Evolutionary conservation across 306 rosid species (phyloP).

Genomic region (Purshia tridentata): DNA sequence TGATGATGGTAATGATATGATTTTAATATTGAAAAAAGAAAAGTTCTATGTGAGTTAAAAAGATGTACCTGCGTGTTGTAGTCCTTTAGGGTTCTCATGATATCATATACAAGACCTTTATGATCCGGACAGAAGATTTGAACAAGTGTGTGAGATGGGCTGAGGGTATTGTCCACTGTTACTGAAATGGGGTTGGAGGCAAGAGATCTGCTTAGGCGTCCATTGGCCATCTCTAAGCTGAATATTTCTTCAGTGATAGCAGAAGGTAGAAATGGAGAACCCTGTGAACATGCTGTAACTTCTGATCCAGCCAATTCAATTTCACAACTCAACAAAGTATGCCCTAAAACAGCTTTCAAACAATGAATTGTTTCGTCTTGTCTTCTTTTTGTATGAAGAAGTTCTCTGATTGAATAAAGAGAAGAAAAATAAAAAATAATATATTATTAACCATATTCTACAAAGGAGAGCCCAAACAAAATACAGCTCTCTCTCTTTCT

Average conservation of each 20-base stretch:
- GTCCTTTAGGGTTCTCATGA: conserved; percentile 65
- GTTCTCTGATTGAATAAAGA: conserved; percentile 34
- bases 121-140: conserved; percentile 53
- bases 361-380: conserved; percentile 41
- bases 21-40: not conserved
- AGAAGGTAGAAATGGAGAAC: conserved; percentile 46
- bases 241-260: conserved; percentile 46
- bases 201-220: conserved; percentile 29
- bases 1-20: not conserved
- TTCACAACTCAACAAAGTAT: conserved; percentile 44
- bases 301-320: conserved; percentile 49
- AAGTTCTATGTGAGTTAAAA: not conserved
- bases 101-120: conserved; percentile 60
- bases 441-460: not conserved
- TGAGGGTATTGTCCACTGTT: conserved; percentile 45
- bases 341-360: conserved; percentile 37
- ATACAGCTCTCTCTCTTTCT: too few relatives aligned
- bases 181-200: conserved; percentile 36
- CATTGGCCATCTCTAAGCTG: conserved; percentile 38
- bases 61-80: conserved; percentile 48
- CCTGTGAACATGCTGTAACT: conserved; percentile 40
- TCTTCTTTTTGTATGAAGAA: conserved; percentile 45
- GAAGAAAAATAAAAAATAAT: not conserved
- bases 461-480: not conserved
- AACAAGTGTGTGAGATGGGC: conserved; percentile 55